These are phyloP conservation scores for Clavispora santaluciae DNA, from an alignment of 805 yeast genomes.

Conservation along the genomic window DNA sequence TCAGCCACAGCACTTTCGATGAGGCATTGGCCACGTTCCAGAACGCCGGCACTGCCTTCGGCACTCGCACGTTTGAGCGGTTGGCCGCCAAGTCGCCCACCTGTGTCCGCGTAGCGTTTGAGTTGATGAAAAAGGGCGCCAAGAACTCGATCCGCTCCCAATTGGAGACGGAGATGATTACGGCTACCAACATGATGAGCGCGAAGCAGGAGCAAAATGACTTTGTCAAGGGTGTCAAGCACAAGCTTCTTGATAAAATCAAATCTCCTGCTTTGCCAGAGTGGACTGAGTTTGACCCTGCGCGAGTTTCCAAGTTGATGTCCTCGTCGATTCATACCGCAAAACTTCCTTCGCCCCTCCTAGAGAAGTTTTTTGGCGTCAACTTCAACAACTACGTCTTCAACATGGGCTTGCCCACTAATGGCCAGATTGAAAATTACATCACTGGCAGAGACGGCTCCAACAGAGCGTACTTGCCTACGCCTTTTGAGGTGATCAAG, in stretches of 20 bases:
- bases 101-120: conserved; percentile 70
- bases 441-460: conserved; percentile 67
- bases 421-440: conserved; percentile 56
- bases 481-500: conserved; percentile 60
- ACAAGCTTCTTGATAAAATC: conserved; percentile 59
- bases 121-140: conserved; percentile 59
- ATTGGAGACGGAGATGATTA: conserved; percentile 63
- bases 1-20: conserved; percentile 49
- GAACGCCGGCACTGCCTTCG: conserved; percentile 60
- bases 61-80: conserved; percentile 49
- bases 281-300: conserved; percentile 35
- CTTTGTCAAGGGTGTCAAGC: conserved; percentile 65
- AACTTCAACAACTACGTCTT: conserved; percentile 48
- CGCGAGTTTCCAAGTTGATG: conserved; percentile 18
- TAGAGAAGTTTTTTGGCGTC: conserved; percentile 36
- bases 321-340: conserved; percentile 15
- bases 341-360: conserved; percentile 25
- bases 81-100: conserved; percentile 67
- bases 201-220: conserved; percentile 47
- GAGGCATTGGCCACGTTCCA: conserved; percentile 51
- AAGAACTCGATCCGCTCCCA: conserved; percentile 58
- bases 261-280: conserved; percentile 45
- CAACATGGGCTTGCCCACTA: conserved; percentile 77
- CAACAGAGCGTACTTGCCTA: conserved; percentile 62
- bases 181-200: conserved; percentile 73